Percentiles rank a stretch among this genome's conserved stretches.
Conservation (phyloP, 2,329 filamentous ascomycete species). For the Dactylellina sp. region DNA sequence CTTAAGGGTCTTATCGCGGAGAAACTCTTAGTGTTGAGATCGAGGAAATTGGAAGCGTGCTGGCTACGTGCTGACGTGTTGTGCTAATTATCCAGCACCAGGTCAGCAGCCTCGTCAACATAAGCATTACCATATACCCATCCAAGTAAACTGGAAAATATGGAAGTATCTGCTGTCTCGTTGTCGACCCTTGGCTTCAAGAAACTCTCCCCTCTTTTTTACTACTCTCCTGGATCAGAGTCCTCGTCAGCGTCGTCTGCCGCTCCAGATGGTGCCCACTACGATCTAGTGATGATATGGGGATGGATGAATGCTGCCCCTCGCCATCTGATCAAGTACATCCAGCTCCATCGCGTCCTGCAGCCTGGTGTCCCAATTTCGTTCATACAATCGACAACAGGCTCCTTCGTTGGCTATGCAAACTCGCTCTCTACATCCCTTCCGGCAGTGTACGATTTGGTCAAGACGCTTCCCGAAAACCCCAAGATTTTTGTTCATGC, state of each 20-base stretch:
- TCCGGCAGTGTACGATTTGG: slow-evolving; percentile 27
- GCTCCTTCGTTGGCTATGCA: slow-evolving; percentile 33
- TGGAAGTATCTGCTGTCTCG: slow-evolving; percentile 17
- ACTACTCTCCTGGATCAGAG: slow-evolving; percentile 21
- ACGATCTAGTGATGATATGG: slow-evolving; percentile 51
- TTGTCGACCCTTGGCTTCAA: slow-evolving; percentile 41
- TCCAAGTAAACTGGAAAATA: too few species aligned
- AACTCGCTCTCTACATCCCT: slow-evolving; percentile 21
- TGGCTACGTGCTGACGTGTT: too few species aligned
- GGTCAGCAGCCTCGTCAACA: too few species aligned
- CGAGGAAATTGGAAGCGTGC: too few species aligned
- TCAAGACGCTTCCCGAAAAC: slow-evolving; percentile 40
- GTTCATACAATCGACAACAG: slow-evolving; percentile 33
- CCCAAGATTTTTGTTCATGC: slow-evolving; percentile 45
- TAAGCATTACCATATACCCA: too few species aligned
- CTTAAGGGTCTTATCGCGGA: too few species aligned
- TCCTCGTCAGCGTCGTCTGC: not conserved
- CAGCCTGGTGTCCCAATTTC: slow-evolving; percentile 48
- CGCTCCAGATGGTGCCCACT: slow-evolving; percentile 1
- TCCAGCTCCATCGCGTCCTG: slow-evolving; percentile 45
- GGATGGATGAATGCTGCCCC: slow-evolving; percentile 50
- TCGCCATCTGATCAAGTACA: slow-evolving; percentile 48
- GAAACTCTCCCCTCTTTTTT: slow-evolving; percentile 32
- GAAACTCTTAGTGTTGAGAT: too few species aligned
- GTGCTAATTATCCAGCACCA: too few species aligned